Evolutionary conservation across 2,329 filamentous ascomycete genomes (phyloP).

Genomic region (Colletotrichum sidae): DNA sequence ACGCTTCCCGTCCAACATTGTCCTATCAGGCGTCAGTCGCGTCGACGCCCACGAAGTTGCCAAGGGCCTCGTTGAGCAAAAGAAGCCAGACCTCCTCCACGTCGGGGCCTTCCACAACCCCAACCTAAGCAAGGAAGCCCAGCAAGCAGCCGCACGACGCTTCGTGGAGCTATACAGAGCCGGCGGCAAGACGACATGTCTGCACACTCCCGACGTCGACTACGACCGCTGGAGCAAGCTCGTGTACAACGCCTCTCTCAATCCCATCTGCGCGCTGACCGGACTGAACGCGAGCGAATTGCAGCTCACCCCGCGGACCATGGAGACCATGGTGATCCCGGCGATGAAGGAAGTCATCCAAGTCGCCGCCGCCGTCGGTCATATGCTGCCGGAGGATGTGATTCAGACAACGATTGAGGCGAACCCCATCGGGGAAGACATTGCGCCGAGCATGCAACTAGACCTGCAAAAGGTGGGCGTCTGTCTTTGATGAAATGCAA

Average conservation of each 20-base stretch:
- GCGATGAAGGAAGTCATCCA: slow-evolving; percentile 65
- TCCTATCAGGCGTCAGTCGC: slow-evolving; percentile 65
- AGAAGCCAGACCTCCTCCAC: slow-evolving; percentile 61
- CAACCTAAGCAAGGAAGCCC: slow-evolving; percentile 40
- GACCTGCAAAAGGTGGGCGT: slow-evolving; percentile 57
- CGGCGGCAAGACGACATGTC: slow-evolving; percentile 55
- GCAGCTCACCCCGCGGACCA: slow-evolving; percentile 54
- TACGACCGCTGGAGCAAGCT: slow-evolving; percentile 62
- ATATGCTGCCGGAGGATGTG: slow-evolving; percentile 54
- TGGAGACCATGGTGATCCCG: slow-evolving; percentile 61
- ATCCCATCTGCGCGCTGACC: slow-evolving; percentile 63
- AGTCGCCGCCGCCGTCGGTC: slow-evolving; percentile 56
- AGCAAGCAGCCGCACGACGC: slow-evolving; percentile 47
- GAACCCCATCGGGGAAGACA: slow-evolving; percentile 61
- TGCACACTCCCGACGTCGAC: slow-evolving; percentile 55
- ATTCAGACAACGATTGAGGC: slow-evolving; percentile 57
- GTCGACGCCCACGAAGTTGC: slow-evolving; percentile 62
- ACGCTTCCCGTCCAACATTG: slow-evolving; percentile 61
- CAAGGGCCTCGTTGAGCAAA: slow-evolving; percentile 62
- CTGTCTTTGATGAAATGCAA: no score
- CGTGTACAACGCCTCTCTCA: slow-evolving; percentile 62
- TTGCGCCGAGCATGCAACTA: slow-evolving; percentile 66
- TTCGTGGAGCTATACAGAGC: slow-evolving; percentile 62
- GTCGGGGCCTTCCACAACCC: slow-evolving; percentile 62
- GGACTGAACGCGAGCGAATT: slow-evolving; percentile 63